These are phyloP conservation scores for Amauroascus niger DNA, from an alignment of 2,329 filamentous ascomycete genomes.

Conservation along the genomic window DNA sequence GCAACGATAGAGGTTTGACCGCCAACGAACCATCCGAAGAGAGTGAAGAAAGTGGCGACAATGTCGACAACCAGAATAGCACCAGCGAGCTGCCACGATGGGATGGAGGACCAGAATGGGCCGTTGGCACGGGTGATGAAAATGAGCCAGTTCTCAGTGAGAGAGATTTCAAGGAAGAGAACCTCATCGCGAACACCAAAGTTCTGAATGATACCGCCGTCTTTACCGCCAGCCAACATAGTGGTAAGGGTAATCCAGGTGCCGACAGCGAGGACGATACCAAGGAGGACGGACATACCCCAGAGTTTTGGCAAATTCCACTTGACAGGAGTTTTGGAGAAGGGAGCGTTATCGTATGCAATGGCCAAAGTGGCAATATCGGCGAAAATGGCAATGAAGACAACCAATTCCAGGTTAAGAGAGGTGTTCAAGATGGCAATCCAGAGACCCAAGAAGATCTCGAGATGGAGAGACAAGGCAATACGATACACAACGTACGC, in stretches of 20 bases:
- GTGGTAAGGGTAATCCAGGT: conserved; percentile 86
- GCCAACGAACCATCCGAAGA: conserved; percentile 73
- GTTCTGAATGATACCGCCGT: conserved; percentile 83
- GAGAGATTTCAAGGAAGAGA: conserved; percentile 79
- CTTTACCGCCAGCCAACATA: conserved; percentile 57
- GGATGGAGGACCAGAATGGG: conserved; percentile 81
- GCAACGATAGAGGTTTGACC: conserved; percentile 67
- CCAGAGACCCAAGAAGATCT: conserved; percentile 86
- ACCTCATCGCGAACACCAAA: conserved; percentile 72
- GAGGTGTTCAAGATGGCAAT: conserved; percentile 78
- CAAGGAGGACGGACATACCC: conserved; percentile 81
- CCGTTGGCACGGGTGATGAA: conserved; percentile 92
- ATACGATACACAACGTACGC: conserved; percentile 94
- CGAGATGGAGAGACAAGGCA: conserved; percentile 78
- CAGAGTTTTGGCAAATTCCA: conserved; percentile 93
- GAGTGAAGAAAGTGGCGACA: conserved; percentile 72
- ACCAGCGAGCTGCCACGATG: conserved; percentile 71
- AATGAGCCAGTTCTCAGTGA: conserved; percentile 93
- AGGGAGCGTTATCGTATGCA: conserved; percentile 86
- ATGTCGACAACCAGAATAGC: conserved; percentile 76
- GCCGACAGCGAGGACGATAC: conserved; percentile 67
- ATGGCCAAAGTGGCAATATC: conserved; percentile 88
- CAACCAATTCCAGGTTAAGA: conserved; percentile 76
- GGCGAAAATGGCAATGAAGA: conserved; percentile 91
- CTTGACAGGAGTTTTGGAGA: conserved; percentile 76